Percentiles rank a stretch among this genome's conserved stretches.
phyloP scores from a whole-genome alignment of 2,329 filamentous ascomycete species.

The Thyridium curvatum region DNA sequence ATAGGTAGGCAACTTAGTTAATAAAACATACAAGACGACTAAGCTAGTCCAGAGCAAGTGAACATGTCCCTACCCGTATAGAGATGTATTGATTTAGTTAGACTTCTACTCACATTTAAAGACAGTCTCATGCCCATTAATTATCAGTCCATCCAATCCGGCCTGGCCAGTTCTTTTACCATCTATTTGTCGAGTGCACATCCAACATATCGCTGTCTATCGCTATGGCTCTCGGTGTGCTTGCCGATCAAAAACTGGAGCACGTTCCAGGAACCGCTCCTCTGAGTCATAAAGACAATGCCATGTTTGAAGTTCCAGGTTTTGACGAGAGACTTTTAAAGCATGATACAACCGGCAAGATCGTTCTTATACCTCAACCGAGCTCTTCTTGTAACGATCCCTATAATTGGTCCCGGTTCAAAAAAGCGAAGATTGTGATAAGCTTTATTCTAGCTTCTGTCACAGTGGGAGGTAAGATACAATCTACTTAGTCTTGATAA shows the following conservation, averaged over 20 bases:
- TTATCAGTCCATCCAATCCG: too few species aligned
- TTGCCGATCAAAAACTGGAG: conserved; percentile 16
- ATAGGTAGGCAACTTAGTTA: too few species aligned
- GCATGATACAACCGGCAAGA: conserved; percentile 20
- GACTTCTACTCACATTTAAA: too few species aligned
- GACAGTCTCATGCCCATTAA: too few species aligned
- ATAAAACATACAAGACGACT: too few species aligned
- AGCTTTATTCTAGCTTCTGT: conserved; percentile 30
- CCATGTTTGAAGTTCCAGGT: conserved; percentile 11
- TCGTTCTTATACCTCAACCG: conserved; percentile 41
- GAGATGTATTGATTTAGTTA: too few species aligned
- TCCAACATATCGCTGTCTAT: too few species aligned
- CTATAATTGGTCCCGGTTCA: conserved; percentile 35
- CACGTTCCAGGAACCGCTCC: conserved; percentile 18
- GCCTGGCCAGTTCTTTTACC: too few species aligned
- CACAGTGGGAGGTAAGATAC: conserved; percentile 32
- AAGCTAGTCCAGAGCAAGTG: too few species aligned
- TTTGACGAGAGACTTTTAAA: conserved; percentile 13
- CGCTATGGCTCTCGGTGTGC: conserved; percentile 16
- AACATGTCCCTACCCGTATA: too few species aligned
- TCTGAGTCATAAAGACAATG: conserved; percentile 13
- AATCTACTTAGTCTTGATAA: too few species aligned
- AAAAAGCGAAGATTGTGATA: conserved; percentile 25
- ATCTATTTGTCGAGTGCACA: too few species aligned
- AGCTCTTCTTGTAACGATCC: conserved; percentile 40